Percentiles rank a stretch among this genome's conserved stretches.
Evolutionary conservation across 352 stramenopile genomes (phyloP).

Genomic region (Pythium sp.): DNA sequence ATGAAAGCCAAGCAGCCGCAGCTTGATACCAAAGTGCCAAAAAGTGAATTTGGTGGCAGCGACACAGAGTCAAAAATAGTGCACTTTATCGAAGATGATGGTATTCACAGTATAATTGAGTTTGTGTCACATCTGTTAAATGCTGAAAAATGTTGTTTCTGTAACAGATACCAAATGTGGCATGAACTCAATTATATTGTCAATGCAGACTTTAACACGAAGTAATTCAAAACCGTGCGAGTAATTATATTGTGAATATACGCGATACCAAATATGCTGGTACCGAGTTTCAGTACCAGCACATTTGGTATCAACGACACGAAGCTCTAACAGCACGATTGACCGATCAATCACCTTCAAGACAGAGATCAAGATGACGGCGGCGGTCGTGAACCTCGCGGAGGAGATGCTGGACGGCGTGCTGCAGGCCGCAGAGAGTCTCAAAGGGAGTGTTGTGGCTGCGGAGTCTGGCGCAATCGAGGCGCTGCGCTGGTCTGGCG

Average conservation of each 20-base stretch:
- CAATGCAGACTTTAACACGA: too few relatives aligned
- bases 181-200: too few relatives aligned
- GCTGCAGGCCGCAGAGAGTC: conserved; percentile 49
- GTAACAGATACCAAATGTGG: too few relatives aligned
- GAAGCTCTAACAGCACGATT: neutral
- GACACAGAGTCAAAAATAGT: too few relatives aligned
- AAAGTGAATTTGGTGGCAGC: neutral
- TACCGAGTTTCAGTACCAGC: neutral
- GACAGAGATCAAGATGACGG: conserved; percentile 3
- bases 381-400: conserved; percentile 37
- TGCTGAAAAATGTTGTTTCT: too few relatives aligned
- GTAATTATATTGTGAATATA: too few relatives aligned
- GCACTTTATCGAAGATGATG: too few relatives aligned
- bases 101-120: too few relatives aligned
- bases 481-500: conserved; percentile 59
- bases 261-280: neutral
- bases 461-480: conserved; percentile 60
- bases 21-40: neutral
- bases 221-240: too few relatives aligned
- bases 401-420: conserved; percentile 60
- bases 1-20: neutral
- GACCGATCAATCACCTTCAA: neutral
- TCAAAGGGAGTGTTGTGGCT: conserved; percentile 44
- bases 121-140: too few relatives aligned
- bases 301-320: neutral